phyloP scores from a whole-genome alignment of 2,329 filamentous ascomycete species.

The Chalaropsis thielavioides region DNA sequence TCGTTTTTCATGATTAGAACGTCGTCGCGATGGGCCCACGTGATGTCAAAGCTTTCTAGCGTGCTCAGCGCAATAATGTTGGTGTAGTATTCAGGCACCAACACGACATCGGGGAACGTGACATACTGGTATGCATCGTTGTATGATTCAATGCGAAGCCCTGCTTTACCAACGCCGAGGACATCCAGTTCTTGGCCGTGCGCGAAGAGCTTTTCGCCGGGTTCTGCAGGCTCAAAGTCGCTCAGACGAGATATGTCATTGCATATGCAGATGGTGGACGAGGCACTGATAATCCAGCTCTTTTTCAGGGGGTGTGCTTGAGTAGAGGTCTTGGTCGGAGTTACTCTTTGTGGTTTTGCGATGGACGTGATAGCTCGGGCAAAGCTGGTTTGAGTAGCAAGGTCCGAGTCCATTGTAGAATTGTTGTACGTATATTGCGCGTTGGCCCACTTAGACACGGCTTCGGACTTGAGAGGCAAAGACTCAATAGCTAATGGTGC shows the following conservation, averaged over 20 bases:
- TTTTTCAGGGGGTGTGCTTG: slow-evolving; percentile 10
- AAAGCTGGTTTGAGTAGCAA: not conserved
- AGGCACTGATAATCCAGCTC: slow-evolving; percentile 17
- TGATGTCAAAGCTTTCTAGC: slow-evolving; percentile 10
- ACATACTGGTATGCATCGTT: slow-evolving; percentile 8
- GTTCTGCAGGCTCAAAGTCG: slow-evolving; percentile 10
- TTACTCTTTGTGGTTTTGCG: not conserved
- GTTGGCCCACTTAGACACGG: not conserved
- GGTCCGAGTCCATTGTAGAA: not conserved
- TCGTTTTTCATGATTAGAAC: slow-evolving; percentile 12
- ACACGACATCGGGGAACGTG: slow-evolving; percentile 14
- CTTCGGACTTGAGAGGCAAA: not conserved
- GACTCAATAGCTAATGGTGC: not conserved
- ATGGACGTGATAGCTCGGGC: not conserved
- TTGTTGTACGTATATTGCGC: not conserved
- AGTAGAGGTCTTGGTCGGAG: not conserved
- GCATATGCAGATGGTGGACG: slow-evolving; percentile 13
- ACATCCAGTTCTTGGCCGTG: slow-evolving; percentile 13
- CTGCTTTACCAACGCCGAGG: slow-evolving; percentile 11
- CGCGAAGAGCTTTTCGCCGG: slow-evolving; percentile 6
- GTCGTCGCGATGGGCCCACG: slow-evolving; percentile 16
- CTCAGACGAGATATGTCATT: slow-evolving; percentile 10
- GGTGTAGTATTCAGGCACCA: slow-evolving; percentile 15
- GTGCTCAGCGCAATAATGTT: slow-evolving; percentile 15
- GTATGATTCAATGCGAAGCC: slow-evolving; percentile 8